phyloP scores from a whole-genome alignment of 768 basidiomycete species.

The Calocybe cyanea region DNA sequence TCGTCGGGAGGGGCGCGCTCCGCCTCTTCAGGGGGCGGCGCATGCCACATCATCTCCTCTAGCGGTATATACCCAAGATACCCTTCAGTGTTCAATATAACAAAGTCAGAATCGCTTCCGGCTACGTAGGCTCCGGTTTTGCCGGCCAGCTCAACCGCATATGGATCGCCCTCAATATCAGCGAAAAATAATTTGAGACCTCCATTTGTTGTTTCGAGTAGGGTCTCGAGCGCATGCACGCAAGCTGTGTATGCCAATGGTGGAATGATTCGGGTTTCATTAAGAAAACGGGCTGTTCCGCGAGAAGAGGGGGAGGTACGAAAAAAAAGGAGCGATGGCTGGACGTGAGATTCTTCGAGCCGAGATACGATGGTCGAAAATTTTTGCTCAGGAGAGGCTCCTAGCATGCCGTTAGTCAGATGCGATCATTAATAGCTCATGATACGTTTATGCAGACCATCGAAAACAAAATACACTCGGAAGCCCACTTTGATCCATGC shows the following conservation, averaged over 20 bases:
- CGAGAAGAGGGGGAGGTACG: slow-evolving; percentile 70
- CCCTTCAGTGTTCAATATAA: slow-evolving; percentile 69
- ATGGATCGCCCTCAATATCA: slow-evolving; percentile 81
- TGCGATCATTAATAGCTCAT: slow-evolving; percentile 6
- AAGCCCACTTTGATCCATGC: slow-evolving; percentile 71
- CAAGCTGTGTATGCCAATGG: slow-evolving; percentile 60
- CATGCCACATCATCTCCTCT: slow-evolving; percentile 70
- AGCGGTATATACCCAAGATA: slow-evolving; percentile 78
- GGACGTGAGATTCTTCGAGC: slow-evolving; percentile 51
- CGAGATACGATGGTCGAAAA: slow-evolving; percentile 64
- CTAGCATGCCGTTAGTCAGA: slow-evolving; percentile 32
- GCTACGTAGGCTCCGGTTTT: slow-evolving; percentile 69
- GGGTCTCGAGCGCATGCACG: slow-evolving; percentile 45
- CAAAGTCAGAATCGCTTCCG: slow-evolving; percentile 81
- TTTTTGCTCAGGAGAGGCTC: slow-evolving; percentile 68
- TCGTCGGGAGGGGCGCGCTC: slow-evolving; percentile 30
- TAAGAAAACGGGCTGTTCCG: slow-evolving; percentile 60
- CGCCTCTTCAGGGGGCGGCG: slow-evolving; percentile 18
- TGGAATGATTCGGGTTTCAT: slow-evolving; percentile 72
- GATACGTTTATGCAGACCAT: slow-evolving; percentile 48
- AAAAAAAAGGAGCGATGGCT: slow-evolving; percentile 72
- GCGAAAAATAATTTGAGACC: slow-evolving; percentile 62
- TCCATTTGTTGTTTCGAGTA: slow-evolving; percentile 30
- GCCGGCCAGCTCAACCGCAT: slow-evolving; percentile 80
- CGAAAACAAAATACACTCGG: slow-evolving; percentile 72